These are phyloP conservation scores for Pyrenophora graminea DNA, from an alignment of 2,329 filamentous ascomycete species.

Conservation along the genomic window DNA sequence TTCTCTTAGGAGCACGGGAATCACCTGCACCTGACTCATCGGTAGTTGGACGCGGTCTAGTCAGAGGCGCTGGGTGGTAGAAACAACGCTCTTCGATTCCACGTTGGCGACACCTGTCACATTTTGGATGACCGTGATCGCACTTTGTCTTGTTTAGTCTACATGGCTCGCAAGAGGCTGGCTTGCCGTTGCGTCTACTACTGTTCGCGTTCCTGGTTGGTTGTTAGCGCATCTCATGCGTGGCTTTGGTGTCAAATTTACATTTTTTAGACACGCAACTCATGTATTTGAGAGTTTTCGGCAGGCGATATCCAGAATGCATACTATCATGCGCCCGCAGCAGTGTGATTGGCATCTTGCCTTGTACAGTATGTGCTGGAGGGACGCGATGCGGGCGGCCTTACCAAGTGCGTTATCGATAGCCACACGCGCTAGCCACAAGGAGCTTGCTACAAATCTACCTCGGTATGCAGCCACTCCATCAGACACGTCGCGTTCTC, in stretches of 20 bases:
- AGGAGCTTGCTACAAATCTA: not conserved
- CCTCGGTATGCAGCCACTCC: too few species aligned
- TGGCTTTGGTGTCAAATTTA: constrained; percentile 3
- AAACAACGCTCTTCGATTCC: constrained; percentile 41
- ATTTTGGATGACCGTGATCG: constrained; percentile 39
- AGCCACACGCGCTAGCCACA: not conserved
- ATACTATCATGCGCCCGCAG: not conserved
- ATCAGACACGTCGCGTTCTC: too few species aligned
- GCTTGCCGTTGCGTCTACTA: constrained; percentile 41
- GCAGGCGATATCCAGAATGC: not conserved
- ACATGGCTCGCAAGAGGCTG: constrained; percentile 41
- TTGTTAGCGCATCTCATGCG: constrained; percentile 11
- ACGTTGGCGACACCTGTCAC: constrained; percentile 39
- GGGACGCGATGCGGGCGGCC: not conserved
- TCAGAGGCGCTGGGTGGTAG: constrained; percentile 44
- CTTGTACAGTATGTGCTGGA: not conserved
- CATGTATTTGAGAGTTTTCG: not conserved
- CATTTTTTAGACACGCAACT: not conserved
- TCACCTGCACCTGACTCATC: constrained; percentile 20
- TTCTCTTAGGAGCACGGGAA: constrained; percentile 31
- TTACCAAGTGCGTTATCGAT: not conserved
- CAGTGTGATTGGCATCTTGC: not conserved
- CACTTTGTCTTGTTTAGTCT: constrained; percentile 42
- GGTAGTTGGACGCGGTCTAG: constrained; percentile 26
- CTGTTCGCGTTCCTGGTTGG: constrained; percentile 27